A percentile compares a stretch with the other conserved stretches of the same genome.
Conservation (phyloP, 2,329 filamentous ascomycete genomes). For the Apiospora pterosperma region DNA sequence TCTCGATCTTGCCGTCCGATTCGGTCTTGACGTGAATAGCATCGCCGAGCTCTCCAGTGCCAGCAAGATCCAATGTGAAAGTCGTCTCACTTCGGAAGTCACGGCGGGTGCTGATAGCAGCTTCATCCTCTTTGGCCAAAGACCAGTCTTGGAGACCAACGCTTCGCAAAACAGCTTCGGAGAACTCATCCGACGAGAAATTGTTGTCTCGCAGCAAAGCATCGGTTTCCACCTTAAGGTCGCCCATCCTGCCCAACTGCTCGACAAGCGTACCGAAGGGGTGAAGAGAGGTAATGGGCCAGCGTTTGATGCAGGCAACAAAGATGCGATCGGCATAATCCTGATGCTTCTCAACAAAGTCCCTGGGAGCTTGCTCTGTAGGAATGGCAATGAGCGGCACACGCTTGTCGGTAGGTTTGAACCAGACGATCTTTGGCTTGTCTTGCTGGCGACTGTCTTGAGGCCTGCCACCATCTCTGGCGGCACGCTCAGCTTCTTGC, state of each 20-base stretch:
- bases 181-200: conserved; percentile 96
- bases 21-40: conserved; percentile 88
- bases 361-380: conserved; percentile 93
- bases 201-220: conserved; percentile 97
- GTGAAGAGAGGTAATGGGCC: conserved; percentile 99
- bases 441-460: conserved; percentile 85
- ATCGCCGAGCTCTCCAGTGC: conserved; percentile 84
- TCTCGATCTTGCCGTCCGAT: conserved; percentile 81
- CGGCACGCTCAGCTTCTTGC: conserved; percentile 92
- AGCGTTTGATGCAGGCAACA: conserved; percentile 97
- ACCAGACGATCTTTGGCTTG: conserved; percentile 99
- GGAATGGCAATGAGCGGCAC: conserved; percentile 97
- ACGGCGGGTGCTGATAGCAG: conserved; percentile 68
- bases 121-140: conserved; percentile 76
- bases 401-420: conserved; percentile 98
- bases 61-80: conserved; percentile 90
- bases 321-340: conserved; percentile 98
- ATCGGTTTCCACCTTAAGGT: conserved; percentile 96
- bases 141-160: conserved; percentile 93
- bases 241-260: conserved; percentile 94
- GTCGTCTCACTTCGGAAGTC: conserved; percentile 87
- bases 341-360: conserved; percentile 98
- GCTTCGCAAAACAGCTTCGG: conserved; percentile 90
- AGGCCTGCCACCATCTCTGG: conserved; percentile 76
- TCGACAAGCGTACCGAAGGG: conserved; percentile 97